Conservation (phyloP, 2,329 filamentous ascomycete genomes). For the Fusarium sp. region DNA sequence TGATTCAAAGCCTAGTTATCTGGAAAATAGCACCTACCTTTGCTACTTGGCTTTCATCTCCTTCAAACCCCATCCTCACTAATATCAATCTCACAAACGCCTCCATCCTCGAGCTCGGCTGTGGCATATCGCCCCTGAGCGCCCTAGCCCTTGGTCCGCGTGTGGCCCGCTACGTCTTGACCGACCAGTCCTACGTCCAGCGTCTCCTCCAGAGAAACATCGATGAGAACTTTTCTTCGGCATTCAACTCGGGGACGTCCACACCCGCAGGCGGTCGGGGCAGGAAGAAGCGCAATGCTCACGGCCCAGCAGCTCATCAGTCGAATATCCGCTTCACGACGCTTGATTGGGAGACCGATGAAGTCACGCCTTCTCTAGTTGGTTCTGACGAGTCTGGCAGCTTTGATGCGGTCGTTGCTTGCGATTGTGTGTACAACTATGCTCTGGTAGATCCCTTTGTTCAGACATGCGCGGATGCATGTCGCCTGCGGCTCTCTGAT, state of each 20-base stretch:
- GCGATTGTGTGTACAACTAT: slow-evolving; percentile 97
- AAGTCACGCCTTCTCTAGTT: slow-evolving; percentile 61
- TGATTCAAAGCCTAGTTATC: slow-evolving; percentile 67
- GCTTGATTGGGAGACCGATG: slow-evolving; percentile 86
- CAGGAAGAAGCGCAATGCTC: slow-evolving; percentile 37
- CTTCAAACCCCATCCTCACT: slow-evolving; percentile 71
- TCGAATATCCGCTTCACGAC: slow-evolving; percentile 66
- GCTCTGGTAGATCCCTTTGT: slow-evolving; percentile 84
- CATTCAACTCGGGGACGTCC: slow-evolving; percentile 26
- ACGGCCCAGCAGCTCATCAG: slow-evolving; percentile 22
- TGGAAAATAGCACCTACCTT: slow-evolving; percentile 92
- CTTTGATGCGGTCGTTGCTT: slow-evolving; percentile 83
- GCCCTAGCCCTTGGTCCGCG: slow-evolving; percentile 74
- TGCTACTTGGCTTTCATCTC: slow-evolving; percentile 79
- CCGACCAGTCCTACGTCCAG: slow-evolving; percentile 88
- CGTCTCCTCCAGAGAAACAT: slow-evolving; percentile 83
- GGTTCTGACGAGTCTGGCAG: slow-evolving; percentile 54
- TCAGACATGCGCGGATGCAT: slow-evolving; percentile 82
- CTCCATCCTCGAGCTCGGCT: slow-evolving; percentile 83
- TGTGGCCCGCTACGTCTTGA: slow-evolving; percentile 78
- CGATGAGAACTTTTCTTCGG: slow-evolving; percentile 63
- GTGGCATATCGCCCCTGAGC: slow-evolving; percentile 85
- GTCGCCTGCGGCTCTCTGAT: slow-evolving; percentile 63
- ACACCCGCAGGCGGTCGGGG: slow-evolving; percentile 20
- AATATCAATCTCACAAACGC: slow-evolving; percentile 63